Conservation (phyloP, 139 green algal genomes). For the Chlamydomonas schloesseri region DNA sequence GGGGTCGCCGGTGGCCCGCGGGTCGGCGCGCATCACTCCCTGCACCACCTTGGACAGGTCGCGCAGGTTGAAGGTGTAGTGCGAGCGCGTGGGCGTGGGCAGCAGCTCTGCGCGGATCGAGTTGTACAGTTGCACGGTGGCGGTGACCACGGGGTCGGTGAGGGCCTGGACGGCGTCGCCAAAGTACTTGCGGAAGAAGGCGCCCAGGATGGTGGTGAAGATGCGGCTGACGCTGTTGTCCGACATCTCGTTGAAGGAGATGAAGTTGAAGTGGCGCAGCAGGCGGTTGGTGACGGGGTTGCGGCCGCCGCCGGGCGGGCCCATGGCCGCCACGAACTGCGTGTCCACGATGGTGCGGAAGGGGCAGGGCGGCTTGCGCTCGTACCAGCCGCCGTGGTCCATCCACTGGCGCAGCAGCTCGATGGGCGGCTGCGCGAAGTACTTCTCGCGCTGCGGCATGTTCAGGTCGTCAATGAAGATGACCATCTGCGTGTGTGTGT, state of each 20-base stretch:
- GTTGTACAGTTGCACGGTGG: constrained; percentile 79
- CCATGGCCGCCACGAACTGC: constrained; percentile 84
- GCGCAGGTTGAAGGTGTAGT: constrained; percentile 90
- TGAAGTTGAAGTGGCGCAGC: constrained; percentile 76
- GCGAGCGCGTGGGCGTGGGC: constrained; percentile 76
- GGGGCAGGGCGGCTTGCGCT: constrained; percentile 79
- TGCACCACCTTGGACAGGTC: constrained; percentile 83
- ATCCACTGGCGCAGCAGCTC: constrained; percentile 90
- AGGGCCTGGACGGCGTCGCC: constrained; percentile 56
- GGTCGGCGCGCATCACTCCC: constrained; percentile 78
- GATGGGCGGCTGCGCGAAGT: constrained; percentile 88
- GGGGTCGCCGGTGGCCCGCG: constrained; percentile 45
- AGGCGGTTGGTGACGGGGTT: constrained; percentile 83
- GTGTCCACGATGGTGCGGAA: constrained; percentile 81
- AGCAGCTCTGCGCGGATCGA: constrained; percentile 74
- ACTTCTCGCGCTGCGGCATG: constrained; percentile 84
- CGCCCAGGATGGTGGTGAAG: constrained; percentile 78
- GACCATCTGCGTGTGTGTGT: no score
- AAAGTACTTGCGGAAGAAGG: constrained; percentile 75
- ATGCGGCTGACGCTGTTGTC: constrained; percentile 70
- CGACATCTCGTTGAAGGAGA: constrained; percentile 82
- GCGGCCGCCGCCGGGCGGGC: constrained; percentile 79
- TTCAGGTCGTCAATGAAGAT: constrained; percentile 80
- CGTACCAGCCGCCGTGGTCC: constrained; percentile 88
- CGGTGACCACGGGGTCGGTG: constrained; percentile 54